A percentile compares a stretch with the other conserved stretches of the same genome.
Evolutionary conservation across 129 eudicot genomes (phyloP).

Genomic region (Erigeron canadensis): DNA sequence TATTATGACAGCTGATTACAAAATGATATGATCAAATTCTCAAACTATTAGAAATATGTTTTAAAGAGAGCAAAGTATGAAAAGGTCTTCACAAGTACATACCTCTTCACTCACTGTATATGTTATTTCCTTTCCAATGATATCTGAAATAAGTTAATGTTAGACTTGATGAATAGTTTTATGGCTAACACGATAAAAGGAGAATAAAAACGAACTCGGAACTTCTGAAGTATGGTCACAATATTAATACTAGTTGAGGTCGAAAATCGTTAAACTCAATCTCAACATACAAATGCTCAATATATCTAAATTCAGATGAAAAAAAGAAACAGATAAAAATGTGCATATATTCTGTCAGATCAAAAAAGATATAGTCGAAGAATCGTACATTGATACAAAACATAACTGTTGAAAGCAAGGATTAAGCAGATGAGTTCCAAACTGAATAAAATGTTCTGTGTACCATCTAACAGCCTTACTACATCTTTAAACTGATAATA

Average conservation of each 20-base stretch:
- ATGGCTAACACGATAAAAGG: background rate
- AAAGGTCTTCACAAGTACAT: slow-evolving; percentile 12
- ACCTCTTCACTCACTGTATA: slow-evolving; percentile 53
- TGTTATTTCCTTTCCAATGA: slow-evolving; percentile 42
- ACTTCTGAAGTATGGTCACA: background rate
- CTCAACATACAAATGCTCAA: too few species aligned
- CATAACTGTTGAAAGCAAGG: too few species aligned
- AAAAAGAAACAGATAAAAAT: too few species aligned
- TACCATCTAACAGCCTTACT: too few species aligned
- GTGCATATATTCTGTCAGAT: too few species aligned
- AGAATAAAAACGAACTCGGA: background rate
- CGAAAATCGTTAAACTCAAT: background rate
- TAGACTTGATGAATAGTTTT: slow-evolving; percentile 2
- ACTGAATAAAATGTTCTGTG: too few species aligned
- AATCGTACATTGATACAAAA: too few species aligned
- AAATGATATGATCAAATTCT: background rate
- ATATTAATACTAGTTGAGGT: background rate
- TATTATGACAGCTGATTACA: background rate
- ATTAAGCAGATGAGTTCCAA: too few species aligned
- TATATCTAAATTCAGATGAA: too few species aligned
- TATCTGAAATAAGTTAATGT: slow-evolving; percentile 28
- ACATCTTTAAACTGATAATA: too few species aligned
- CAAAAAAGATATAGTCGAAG: too few species aligned
- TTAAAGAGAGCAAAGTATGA: background rate
- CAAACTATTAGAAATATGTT: background rate